Conservation (phyloP, 371 early-diverging fungal genomes). For the Rhizopus stolonifer region DNA sequence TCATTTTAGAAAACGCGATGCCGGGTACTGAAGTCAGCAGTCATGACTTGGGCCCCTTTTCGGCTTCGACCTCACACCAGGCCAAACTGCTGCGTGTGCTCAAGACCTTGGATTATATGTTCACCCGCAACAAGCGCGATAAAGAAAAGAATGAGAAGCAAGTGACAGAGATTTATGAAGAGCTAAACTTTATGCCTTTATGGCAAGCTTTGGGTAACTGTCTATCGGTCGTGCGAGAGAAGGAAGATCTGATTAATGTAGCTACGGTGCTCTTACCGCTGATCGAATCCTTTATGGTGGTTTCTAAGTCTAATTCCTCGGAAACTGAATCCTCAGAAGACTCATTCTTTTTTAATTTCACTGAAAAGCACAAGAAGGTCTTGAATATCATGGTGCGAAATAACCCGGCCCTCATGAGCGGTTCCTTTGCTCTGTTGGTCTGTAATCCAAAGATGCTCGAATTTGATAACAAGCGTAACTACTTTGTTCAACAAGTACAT, state of each 20-base stretch:
- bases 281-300: constrained; percentile 97
- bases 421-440: constrained; percentile 94
- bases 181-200: constrained; percentile 67
- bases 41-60: constrained; percentile 67
- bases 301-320: constrained; percentile 72
- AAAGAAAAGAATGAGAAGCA: constrained; percentile 53
- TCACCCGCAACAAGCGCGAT: constrained; percentile 45
- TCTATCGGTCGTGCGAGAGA: constrained; percentile 71
- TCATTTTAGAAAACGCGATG: constrained; percentile 58
- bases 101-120: constrained; percentile 91
- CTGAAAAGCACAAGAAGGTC: constrained; percentile 93
- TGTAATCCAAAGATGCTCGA: constrained; percentile 96
- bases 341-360: constrained; percentile 83
- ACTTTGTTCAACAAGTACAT: constrained; percentile 93
- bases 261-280: constrained; percentile 92
- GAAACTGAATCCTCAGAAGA: constrained; percentile 46
- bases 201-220: constrained; percentile 84
- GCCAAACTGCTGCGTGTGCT: constrained; percentile 91
- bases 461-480: constrained; percentile 98
- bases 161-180: constrained; percentile 68
- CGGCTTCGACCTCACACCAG: constrained; percentile 85
- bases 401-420: constrained; percentile 93
- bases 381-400: constrained; percentile 96
- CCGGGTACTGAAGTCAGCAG: constrained; percentile 65
- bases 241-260: constrained; percentile 81